These are phyloP conservation scores for Delphinella strobiligena DNA, from an alignment of 2,329 filamentous ascomycete genomes.

Conservation along the genomic window DNA sequence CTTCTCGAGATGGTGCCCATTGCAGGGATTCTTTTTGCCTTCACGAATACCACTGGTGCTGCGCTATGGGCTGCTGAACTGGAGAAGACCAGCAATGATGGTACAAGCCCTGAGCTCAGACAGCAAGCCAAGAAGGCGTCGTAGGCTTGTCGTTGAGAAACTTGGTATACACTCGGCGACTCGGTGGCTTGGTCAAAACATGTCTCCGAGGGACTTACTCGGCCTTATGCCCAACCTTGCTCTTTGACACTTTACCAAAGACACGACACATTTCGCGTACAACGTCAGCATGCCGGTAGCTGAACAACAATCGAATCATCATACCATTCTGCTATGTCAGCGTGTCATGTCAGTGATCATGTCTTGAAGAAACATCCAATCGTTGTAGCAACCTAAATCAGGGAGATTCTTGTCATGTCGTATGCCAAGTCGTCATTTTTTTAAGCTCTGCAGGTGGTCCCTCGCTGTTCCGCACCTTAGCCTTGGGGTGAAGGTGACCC, in stretches of 20 bases:
- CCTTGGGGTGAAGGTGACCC: too few relatives aligned
- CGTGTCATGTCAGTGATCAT: too few relatives aligned
- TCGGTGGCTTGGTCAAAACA: background rate
- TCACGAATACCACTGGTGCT: slow-evolving; percentile 85
- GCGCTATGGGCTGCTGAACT: slow-evolving; percentile 78
- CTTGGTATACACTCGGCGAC: background rate
- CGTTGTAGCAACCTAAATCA: too few relatives aligned
- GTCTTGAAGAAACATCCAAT: too few relatives aligned
- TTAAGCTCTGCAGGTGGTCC: too few relatives aligned
- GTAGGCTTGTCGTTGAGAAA: background rate
- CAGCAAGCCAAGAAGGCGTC: slow-evolving; percentile 17
- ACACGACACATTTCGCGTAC: too few relatives aligned
- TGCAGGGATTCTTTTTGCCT: slow-evolving; percentile 70
- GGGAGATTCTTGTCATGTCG: too few relatives aligned
- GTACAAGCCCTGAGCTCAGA: slow-evolving; percentile 20
- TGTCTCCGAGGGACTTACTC: background rate
- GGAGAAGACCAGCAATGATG: slow-evolving; percentile 16
- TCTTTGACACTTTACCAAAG: background rate
- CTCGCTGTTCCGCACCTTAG: too few relatives aligned
- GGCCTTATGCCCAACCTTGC: background rate
- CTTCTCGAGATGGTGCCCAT: slow-evolving; percentile 77
- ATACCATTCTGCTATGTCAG: too few relatives aligned
- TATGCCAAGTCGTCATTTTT: too few relatives aligned
- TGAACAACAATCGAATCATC: too few relatives aligned
- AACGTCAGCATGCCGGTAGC: too few relatives aligned